phyloP scores from a whole-genome alignment of 108 stramenopile genomes.

The Cyclotella choctawhatcheeana region DNA sequence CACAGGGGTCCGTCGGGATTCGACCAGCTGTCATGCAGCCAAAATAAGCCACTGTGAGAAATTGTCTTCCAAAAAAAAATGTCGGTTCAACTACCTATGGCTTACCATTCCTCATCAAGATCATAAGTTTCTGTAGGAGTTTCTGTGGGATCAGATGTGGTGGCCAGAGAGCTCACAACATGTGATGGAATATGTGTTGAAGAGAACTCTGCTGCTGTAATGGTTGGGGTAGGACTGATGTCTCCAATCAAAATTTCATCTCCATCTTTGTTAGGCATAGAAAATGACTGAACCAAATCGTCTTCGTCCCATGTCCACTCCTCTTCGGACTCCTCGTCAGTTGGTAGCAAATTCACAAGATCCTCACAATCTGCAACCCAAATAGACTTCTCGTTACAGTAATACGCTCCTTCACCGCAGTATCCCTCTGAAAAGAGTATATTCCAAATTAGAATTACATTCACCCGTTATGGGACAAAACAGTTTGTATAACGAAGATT shows the following conservation, averaged over 20 bases:
- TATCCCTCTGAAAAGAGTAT: background rate
- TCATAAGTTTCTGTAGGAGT: constrained; percentile 1
- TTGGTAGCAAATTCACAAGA: constrained; percentile 21
- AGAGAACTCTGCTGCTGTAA: background rate
- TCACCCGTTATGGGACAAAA: background rate
- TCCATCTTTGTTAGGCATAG: background rate
- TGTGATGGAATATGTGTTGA: background rate
- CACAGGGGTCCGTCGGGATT: constrained; percentile 24
- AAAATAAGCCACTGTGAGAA: background rate
- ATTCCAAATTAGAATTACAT: background rate
- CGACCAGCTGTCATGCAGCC: background rate
- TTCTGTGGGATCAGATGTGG: constrained; percentile 6
- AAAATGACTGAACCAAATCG: too few species aligned
- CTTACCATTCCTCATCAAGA: constrained; percentile 13
- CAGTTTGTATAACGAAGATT: background rate
- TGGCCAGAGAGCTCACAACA: background rate
- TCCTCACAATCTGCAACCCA: constrained; percentile 27
- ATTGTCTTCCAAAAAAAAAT: background rate
- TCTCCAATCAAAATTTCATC: background rate
- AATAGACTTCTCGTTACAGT: constrained; percentile 20
- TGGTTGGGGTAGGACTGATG: background rate
- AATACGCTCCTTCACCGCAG: constrained; percentile 1
- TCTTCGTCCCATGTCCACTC: too few species aligned
- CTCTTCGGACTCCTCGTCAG: too few species aligned
- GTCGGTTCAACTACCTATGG: background rate